Percentiles rank a stretch among this genome's conserved stretches.
These are phyloP conservation scores for Termitomyces sp. DNA, from an alignment of 768 basidiomycete species.

Conservation along the genomic window DNA sequence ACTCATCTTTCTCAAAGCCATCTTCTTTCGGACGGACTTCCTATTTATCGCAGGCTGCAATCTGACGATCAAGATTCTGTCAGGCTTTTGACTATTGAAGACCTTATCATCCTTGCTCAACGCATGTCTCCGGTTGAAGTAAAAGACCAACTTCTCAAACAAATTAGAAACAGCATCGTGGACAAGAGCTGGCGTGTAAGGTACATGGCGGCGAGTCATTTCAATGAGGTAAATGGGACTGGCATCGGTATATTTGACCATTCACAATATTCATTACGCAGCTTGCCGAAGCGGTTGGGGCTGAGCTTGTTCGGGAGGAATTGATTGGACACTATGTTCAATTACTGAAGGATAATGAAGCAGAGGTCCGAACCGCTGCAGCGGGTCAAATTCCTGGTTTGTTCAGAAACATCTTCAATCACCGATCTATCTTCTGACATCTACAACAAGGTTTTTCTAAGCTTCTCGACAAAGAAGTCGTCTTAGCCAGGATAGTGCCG, in stretches of 20 bases:
- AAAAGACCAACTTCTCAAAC: conserved; percentile 82
- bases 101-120: conserved; percentile 87
- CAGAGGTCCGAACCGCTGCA: conserved; percentile 95
- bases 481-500: conserved; percentile 87
- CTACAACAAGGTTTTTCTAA: conserved; percentile 79
- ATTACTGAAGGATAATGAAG: conserved; percentile 96
- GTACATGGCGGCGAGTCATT: conserved; percentile 97
- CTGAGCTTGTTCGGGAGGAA: conserved; percentile 89
- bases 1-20: conserved; percentile 75
- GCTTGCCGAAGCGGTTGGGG: conserved; percentile 89
- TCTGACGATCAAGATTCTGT: conserved; percentile 98
- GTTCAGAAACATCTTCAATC: conserved; percentile 7
- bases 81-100: conserved; percentile 89
- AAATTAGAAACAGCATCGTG: conserved; percentile 80
- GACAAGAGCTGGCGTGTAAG: conserved; percentile 99
- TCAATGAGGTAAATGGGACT: conserved; percentile 71
- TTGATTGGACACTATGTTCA: conserved; percentile 90
- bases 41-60: conserved; percentile 90
- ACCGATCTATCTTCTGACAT: conserved; percentile 1
- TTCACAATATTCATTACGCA: conserved; percentile 19
- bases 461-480: conserved; percentile 88
- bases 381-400: conserved; percentile 95
- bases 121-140: conserved; percentile 84
- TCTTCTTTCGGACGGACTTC: conserved; percentile 81
- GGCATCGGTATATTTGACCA: neutral